These are phyloP conservation scores for Colletotrichum coccodes DNA, from an alignment of 2,329 filamentous ascomycete genomes.

Conservation along the genomic window DNA sequence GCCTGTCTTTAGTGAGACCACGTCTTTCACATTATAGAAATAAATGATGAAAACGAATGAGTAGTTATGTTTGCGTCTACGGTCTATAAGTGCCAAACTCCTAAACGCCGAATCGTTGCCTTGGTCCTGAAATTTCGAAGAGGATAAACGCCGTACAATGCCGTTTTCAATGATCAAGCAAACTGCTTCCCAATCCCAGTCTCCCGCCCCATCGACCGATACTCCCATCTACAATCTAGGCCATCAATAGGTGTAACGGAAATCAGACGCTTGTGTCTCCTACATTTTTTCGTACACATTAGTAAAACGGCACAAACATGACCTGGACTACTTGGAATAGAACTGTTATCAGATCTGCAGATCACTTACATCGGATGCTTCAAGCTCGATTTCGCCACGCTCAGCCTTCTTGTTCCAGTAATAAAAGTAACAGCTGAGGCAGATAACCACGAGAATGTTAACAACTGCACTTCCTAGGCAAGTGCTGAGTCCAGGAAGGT, in stretches of 20 bases:
- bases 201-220: too few species aligned
- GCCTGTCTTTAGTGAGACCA: too few species aligned
- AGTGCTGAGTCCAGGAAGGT: constrained; percentile 17
- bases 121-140: too few species aligned
- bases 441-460: constrained; percentile 12
- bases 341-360: accelerated
- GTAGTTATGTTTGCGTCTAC: too few species aligned
- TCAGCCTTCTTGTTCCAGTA: constrained; percentile 17
- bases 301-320: neutral
- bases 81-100: too few species aligned
- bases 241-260: constrained; percentile 18
- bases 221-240: too few species aligned
- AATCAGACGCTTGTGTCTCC: constrained; percentile 20
- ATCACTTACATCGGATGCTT: constrained; percentile 20
- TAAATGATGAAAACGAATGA: too few species aligned
- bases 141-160: too few species aligned
- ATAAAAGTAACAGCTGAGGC: constrained; percentile 19
- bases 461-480: constrained; percentile 23
- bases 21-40: too few species aligned
- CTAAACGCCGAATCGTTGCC: too few species aligned
- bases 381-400: constrained; percentile 14
- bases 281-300: neutral
- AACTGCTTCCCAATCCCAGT: too few species aligned
- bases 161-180: too few species aligned
- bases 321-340: neutral